phyloP scores from a whole-genome alignment of 257 asterid genomes.

The Rehmannia glutinosa region DNA sequence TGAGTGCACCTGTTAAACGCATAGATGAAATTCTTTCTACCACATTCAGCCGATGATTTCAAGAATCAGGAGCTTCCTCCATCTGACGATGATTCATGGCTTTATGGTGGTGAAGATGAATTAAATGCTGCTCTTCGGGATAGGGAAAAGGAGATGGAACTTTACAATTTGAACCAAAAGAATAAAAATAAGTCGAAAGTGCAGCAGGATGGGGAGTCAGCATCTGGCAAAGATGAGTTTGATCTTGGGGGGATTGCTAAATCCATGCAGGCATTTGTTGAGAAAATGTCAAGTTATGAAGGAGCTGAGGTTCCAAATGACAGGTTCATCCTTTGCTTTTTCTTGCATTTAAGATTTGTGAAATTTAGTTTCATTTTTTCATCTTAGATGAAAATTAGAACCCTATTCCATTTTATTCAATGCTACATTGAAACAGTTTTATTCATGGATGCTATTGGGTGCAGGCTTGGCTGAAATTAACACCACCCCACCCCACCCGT shows the following conservation, averaged over 20 bases:
- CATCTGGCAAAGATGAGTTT: constrained; percentile 40
- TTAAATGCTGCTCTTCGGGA: constrained; percentile 77
- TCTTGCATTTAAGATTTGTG: neutral
- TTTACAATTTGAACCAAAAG: constrained; percentile 49
- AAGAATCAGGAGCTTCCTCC: constrained; percentile 62
- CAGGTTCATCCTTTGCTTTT: constrained; percentile 38
- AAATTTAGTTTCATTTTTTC: constrained; percentile 4
- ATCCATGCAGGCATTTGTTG: constrained; percentile 81
- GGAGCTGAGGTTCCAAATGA: constrained; percentile 89
- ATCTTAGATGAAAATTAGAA: constrained; percentile 3
- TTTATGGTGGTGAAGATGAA: constrained; percentile 88
- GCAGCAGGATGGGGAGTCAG: constrained; percentile 43
- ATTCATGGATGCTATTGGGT: neutral
- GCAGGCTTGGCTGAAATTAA: too few relatives aligned
- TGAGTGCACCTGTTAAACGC: constrained; percentile 70
- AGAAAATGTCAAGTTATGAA: constrained; percentile 66
- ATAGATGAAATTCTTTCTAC: constrained; percentile 83
- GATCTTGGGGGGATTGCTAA: constrained; percentile 77
- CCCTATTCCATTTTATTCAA: neutral
- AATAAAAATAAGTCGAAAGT: constrained; percentile 57
- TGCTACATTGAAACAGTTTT: neutral
- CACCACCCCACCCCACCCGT: too few relatives aligned
- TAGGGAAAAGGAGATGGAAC: constrained; percentile 87
- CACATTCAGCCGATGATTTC: constrained; percentile 62
- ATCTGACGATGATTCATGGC: constrained; percentile 95